Percentiles rank a stretch among this genome's conserved stretches.
Evolutionary conservation across 2,329 filamentous ascomycete genomes (phyloP).

Genomic region (Alternaria burnsii): DNA sequence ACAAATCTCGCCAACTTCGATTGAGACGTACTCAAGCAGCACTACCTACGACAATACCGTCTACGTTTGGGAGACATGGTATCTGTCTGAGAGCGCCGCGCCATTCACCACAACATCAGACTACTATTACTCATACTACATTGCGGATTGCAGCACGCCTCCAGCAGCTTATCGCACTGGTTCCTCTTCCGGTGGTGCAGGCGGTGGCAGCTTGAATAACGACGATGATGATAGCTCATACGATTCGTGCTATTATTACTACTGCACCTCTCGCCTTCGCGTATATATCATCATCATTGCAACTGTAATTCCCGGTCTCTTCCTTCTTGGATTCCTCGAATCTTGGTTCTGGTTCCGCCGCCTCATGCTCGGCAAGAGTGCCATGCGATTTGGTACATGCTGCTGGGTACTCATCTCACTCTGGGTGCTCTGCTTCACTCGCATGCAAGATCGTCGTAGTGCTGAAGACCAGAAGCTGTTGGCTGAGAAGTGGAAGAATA

Average conservation of each 20-base stretch:
- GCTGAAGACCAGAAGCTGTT: constrained; percentile 42
- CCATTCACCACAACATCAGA: constrained; percentile 32
- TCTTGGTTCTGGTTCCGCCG: constrained; percentile 48
- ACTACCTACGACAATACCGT: constrained; percentile 10
- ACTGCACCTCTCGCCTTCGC: constrained; percentile 21
- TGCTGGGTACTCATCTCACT: constrained; percentile 44
- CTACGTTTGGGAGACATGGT: constrained; percentile 36
- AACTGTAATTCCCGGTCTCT: constrained; percentile 36
- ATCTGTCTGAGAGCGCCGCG: constrained; percentile 35
- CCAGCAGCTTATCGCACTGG: constrained; percentile 18
- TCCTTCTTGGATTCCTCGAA: constrained; percentile 45
- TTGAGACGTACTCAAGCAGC: constrained; percentile 16
- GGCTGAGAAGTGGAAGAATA: constrained; percentile 41
- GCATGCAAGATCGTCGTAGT: constrained; percentile 42
- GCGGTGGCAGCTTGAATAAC: background rate
- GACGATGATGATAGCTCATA: constrained; percentile 12
- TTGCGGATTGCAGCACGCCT: constrained; percentile 34
- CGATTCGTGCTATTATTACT: constrained; percentile 18
- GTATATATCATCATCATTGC: constrained; percentile 44
- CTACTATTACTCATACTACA: constrained; percentile 37
- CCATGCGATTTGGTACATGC: constrained; percentile 43
- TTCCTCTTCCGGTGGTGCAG: background rate
- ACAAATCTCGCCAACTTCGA: constrained; percentile 38
- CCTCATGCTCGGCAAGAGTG: constrained; percentile 43
- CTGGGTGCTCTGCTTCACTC: constrained; percentile 44